Base-by-base conservation (phyloP, 495 filamentous ascomycete genomes). In the Podospora pseudocomata region DNA sequence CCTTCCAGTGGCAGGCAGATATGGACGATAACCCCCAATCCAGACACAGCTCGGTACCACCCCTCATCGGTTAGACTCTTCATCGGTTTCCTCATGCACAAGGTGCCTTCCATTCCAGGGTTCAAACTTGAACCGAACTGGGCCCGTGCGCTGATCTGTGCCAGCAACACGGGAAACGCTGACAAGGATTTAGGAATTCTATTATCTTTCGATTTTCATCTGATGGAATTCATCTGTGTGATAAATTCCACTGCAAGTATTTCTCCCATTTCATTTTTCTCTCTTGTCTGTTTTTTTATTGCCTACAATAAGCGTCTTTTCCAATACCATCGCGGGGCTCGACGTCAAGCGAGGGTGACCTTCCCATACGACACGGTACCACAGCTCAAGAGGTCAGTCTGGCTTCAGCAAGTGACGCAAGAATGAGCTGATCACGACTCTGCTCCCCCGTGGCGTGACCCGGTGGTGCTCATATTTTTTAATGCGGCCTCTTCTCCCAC, bases 401-500 rank as follows among this genome's bases (percentile, higher is more conserved):
- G 39, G 39, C 39, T 49, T 49, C 39, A 49, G 39, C 23, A 30
- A 62, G 32, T 63, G 61, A 63, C 61, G 61, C 61, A 63, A 63
- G 19, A 63, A 63, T 63, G 16, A 32, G 61, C 61, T 44, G 61
- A 63, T 63, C 28, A n/a, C n/a, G 34, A 19, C 30, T 44, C n/a
- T 49, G 34, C 7, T 61, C 2, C 23, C 59, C 27, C 59, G 15
- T 61, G 20, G 28, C 28, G 28, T 27, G 28, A 28, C 55, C 23
- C 18, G 39, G 39, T 49, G 39, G 39, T 49, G 39, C 39, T 18
- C 39, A 49, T 49, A 49, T 49, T 49, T 49, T 49, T 13, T 11
- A 49, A 16, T 49, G 39, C 39, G 39, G 39, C 15, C 39, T 16
- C 15, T 3, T 49, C 15, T 16, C 2, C 7, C 39, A 49, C 39